Conservation (phyloP, 2,329 filamentous ascomycete species). For the Arthroderma uncinatum region DNA sequence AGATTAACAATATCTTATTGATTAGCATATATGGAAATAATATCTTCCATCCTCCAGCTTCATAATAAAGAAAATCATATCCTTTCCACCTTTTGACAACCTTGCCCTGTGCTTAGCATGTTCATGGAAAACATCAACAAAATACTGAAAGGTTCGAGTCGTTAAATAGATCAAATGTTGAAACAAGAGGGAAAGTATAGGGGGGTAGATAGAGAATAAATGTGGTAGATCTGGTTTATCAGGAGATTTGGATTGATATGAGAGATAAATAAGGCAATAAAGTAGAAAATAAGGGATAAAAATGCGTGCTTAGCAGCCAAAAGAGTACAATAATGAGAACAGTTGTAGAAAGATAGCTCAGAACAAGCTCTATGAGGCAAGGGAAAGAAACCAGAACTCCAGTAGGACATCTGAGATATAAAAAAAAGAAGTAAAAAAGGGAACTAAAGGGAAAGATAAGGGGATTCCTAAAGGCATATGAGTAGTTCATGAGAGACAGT, state of each 20-base stretch:
- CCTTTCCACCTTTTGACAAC: constrained; percentile 2
- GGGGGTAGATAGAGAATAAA: too few species aligned
- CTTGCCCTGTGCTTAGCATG: background rate
- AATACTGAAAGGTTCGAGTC: background rate
- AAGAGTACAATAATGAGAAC: background rate
- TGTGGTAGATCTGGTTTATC: background rate
- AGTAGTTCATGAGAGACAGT: background rate
- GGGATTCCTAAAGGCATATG: background rate
- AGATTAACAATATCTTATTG: background rate
- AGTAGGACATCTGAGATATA: background rate
- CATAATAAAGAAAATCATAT: background rate
- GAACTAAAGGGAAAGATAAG: background rate
- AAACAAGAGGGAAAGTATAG: background rate
- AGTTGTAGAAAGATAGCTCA: background rate
- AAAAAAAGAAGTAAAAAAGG: background rate
- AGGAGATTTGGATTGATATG: background rate
- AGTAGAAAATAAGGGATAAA: background rate
- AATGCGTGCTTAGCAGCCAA: background rate
- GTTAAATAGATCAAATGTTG: background rate
- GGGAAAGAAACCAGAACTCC: constrained; percentile 4
- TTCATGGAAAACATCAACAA: background rate
- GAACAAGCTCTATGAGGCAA: background rate
- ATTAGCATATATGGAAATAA: background rate
- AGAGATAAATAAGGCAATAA: background rate
- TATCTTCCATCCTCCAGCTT: background rate